Conservation (phyloP, 345 rosid genomes). For the Melaleuca alternifolia region DNA sequence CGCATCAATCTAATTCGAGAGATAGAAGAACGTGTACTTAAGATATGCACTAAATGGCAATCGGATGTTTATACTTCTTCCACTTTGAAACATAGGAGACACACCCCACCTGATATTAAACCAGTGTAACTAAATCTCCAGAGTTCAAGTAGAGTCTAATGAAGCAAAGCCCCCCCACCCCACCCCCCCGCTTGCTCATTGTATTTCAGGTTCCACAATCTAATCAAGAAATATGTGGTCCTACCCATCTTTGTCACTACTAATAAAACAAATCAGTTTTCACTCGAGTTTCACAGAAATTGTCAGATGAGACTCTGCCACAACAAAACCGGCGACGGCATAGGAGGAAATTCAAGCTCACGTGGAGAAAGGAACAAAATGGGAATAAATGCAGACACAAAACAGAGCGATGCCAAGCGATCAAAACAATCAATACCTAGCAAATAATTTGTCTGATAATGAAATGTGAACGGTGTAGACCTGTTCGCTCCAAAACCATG, state of each 20-base stretch:
- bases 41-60: background rate
- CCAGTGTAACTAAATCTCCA: background rate
- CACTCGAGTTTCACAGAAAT: background rate
- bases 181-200: background rate
- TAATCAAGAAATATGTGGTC: background rate
- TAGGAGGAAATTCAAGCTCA: background rate
- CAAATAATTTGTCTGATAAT: slow-evolving; percentile 27
- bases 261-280: background rate
- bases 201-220: background rate
- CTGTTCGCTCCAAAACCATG: slow-evolving; percentile 99
- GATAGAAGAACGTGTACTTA: background rate
- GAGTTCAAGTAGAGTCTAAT: background rate
- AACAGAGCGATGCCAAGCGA: background rate
- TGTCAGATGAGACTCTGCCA: background rate
- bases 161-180: background rate
- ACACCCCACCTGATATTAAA: background rate
- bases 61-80: background rate
- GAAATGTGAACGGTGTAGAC: slow-evolving; percentile 50
- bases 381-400: background rate
- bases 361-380: background rate
- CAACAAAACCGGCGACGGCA: background rate
- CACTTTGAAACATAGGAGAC: background rate
- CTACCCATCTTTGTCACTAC: background rate
- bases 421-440: slow-evolving; percentile 34
- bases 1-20: background rate